These are phyloP conservation scores for Actinomortierella ambigua DNA, from an alignment of 371 early-diverging fungal genomes.

Conservation along the genomic window DNA sequence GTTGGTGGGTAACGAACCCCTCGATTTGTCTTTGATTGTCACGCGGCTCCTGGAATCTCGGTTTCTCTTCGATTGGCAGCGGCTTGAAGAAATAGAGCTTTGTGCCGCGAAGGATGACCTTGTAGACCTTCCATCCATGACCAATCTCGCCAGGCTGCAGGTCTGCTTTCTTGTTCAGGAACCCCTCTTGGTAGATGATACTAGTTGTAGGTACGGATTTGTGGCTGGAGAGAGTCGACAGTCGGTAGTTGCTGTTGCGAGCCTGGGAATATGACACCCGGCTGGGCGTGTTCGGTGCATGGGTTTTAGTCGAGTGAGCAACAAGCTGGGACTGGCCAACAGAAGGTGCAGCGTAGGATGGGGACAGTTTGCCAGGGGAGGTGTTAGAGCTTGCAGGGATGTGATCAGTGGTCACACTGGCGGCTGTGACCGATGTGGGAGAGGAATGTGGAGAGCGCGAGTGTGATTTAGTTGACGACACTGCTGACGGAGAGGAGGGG, in stretches of 20 bases:
- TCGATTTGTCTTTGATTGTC: slow-evolving; percentile 51
- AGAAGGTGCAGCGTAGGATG: too few relatives aligned
- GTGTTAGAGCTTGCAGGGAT: too few relatives aligned
- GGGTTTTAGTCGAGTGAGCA: too few relatives aligned
- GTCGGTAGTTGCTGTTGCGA: too few relatives aligned
- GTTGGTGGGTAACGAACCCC: slow-evolving; percentile 29
- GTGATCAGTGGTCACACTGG: too few relatives aligned
- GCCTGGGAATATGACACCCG: too few relatives aligned
- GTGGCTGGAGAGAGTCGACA: too few relatives aligned
- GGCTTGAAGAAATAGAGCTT: slow-evolving; percentile 83
- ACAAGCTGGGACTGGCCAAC: too few relatives aligned
- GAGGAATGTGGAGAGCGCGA: too few relatives aligned
- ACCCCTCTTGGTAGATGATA: slow-evolving; percentile 58
- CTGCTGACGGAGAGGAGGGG: slow-evolving; percentile 6
- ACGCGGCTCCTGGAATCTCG: slow-evolving; percentile 60
- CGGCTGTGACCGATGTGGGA: too few relatives aligned
- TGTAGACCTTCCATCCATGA: slow-evolving; percentile 85
- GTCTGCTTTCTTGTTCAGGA: slow-evolving; percentile 69
- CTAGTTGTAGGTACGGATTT: slow-evolving; percentile 15
- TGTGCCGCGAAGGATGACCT: slow-evolving; percentile 76
- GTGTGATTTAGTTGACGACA: background rate
- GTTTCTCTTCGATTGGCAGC: slow-evolving; percentile 56
- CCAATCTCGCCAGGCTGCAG: slow-evolving; percentile 60
- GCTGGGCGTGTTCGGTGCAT: too few relatives aligned
- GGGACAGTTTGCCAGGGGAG: too few relatives aligned